Base-by-base conservation (phyloP, 2,329 filamentous ascomycete genomes). In the Metarhizium guizhouense region DNA sequence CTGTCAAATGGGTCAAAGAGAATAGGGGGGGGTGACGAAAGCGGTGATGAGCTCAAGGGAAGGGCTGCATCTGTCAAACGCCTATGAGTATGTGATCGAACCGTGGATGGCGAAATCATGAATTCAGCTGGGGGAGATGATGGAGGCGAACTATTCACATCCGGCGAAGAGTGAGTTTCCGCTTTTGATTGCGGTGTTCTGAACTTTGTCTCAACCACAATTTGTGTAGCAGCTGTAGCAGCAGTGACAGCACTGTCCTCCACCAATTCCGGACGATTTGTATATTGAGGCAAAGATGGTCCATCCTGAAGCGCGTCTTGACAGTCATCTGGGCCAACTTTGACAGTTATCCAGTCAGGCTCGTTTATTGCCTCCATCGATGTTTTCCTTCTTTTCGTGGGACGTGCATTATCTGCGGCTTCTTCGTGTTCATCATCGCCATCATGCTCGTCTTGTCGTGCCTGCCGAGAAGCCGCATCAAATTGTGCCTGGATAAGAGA, bases 401-500 rank as follows among this genome's bases (percentile, higher is more conserved):
- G 64, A 25, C 58, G 64, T 52, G 52, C 62, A 51, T 59, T 57
- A 13, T 58, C 59, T 16, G 38, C 50, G 36, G 56, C 59, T 40
- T 59, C 53, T 42, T 62, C 60, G 38, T 60, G 60, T 43, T 65
- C 62, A 51, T 40, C 56, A 18, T 60, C 61, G 7, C 66, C 64
- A 13, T 58, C 56, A 45, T 60, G 58, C 53, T 70, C 71, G 29
- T 38, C 53, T 36, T 60, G 64, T 60, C 61, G 66, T 58, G 60
- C 60, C 53, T 72, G 67, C 62, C 65, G 72, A 61, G 74, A 71
- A 52, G 76, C 76, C 42, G 78, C 75, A 59, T 86, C 81, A 62
- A 84, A 85, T 61, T 86, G 82, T 16, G 82, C 78, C 68, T 88
- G 85, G 14, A 89, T 87, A 50, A 88, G 72, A 11, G 85, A 85